A percentile compares a stretch with the other conserved stretches of the same genome.
phyloP scores from a whole-genome alignment of 768 basidiomycete genomes.

The Russula olivacea region DNA sequence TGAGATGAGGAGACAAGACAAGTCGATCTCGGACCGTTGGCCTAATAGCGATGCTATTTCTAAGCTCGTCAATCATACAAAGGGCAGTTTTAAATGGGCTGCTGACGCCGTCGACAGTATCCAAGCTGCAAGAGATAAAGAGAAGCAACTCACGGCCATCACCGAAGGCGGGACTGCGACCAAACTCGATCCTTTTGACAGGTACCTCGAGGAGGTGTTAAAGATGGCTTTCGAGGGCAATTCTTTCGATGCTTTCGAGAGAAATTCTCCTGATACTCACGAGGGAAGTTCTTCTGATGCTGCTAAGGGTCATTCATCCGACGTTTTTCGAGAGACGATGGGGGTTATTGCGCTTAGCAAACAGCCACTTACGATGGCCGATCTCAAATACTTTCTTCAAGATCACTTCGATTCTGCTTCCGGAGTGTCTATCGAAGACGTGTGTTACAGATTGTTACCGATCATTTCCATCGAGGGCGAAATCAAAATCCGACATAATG shows the following conservation, averaged over 20 bases:
- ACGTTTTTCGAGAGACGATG: conserved; percentile 10
- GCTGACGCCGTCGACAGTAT: conserved; percentile 10
- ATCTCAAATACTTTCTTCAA: conserved; percentile 12
- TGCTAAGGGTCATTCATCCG: background rate
- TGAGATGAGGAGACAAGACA: conserved; percentile 13
- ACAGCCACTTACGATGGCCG: conserved; percentile 12
- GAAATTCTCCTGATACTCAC: background rate
- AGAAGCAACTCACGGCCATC: conserved; percentile 1
- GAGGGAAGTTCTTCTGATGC: background rate
- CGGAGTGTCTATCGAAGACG: conserved; percentile 1
- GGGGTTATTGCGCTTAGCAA: conserved; percentile 14
- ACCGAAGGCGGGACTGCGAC: conserved; percentile 7
- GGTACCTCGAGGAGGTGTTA: conserved; percentile 5
- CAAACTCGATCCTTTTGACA: conserved; percentile 6
- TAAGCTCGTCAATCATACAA: conserved; percentile 1
- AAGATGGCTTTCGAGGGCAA: background rate
- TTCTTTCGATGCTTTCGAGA: background rate
- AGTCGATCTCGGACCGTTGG: conserved; percentile 8
- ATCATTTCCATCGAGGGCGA: conserved; percentile 14
- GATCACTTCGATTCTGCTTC: background rate
- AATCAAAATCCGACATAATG: conserved; percentile 19
- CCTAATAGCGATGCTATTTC: conserved; percentile 5
- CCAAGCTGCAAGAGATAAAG: background rate
- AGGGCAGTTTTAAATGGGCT: conserved; percentile 20
- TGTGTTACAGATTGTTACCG: conserved; percentile 12